Base-by-base conservation (phyloP, 257 asterid species). In the Coffea eugenioides region DNA sequence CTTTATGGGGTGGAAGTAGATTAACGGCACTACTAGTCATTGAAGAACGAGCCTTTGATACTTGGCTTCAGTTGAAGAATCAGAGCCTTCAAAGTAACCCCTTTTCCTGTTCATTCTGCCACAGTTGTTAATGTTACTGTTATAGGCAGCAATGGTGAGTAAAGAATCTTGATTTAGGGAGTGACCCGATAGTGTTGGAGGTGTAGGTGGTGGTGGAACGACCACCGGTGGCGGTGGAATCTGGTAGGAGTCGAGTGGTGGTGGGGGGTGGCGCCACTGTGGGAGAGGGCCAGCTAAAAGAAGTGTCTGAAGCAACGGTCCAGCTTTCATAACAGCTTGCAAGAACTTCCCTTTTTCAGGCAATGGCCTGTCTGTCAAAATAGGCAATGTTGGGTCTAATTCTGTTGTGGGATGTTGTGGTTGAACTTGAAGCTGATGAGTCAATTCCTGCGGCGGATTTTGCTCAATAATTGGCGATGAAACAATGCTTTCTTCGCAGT, bases 251-350 rank as follows among this genome's bases (percentile, higher is more conserved):
- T 92, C 97, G 5, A 95, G 89, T 5, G 97, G 97, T 39, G 98
- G 98, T 25, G 98, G 98, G 27, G 98, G 98, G 92, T 93, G 97
- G 89, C 97, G 93, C 98, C 98, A 95, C 89, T 88, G 94, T 2
- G 98, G 98, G 57, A 95, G 86, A 18, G 97, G 97, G 4, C 98
- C 98, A 61, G 98, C 95, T 66, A 95, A 89, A 75, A 95, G 87
- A 74, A 93, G 93, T n/a, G 94, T 92, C 78, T 95, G 98, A 15
- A 95, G 90, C 13, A 95, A 88, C 8, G 99, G 99, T 23, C 99
- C 99, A 21, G 99, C 97, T 80, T 89, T 89, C 88, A 95, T 91
- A 34, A 95, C 98, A 54, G 99, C 98, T 62, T 90, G 90, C 69
- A 95, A 83, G 61, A 95, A 85, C 77, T 88, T 90, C 2, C 99